phyloP scores from a whole-genome alignment of 495 filamentous ascomycete species.

The Articulospora tetracladia region DNA sequence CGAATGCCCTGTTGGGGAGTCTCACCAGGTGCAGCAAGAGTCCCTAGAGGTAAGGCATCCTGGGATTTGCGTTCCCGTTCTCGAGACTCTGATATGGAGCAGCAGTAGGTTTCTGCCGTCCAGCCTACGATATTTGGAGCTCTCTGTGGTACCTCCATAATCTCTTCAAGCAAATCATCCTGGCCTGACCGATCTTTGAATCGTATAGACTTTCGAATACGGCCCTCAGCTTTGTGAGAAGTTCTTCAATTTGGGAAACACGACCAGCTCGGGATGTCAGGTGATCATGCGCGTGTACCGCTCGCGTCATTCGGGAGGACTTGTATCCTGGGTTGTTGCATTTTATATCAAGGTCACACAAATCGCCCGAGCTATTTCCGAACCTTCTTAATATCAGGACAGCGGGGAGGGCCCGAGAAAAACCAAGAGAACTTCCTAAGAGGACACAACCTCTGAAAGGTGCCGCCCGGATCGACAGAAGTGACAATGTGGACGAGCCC shows the following conservation, averaged over 20 bases:
- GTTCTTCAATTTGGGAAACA: neutral
- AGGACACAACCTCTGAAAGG: no score
- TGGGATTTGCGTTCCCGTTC: slow-evolving; percentile 12
- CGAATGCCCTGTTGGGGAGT: neutral
- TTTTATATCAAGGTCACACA: no score
- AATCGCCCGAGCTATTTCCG: no score
- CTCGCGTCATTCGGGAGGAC: neutral
- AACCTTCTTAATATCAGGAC: no score
- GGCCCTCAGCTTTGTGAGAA: neutral
- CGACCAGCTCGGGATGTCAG: neutral
- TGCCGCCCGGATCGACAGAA: no score
- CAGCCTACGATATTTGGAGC: slow-evolving; percentile 38
- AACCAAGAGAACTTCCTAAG: no score
- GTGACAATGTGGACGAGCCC: no score
- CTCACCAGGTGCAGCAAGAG: neutral
- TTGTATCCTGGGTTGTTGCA: no score
- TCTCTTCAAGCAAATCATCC: neutral
- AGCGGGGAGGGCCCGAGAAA: no score
- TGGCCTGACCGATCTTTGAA: neutral
- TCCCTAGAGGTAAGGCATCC: neutral
- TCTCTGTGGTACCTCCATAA: slow-evolving; percentile 16
- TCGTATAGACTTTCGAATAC: no score
- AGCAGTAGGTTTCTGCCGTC: slow-evolving; percentile 32
- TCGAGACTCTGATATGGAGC: slow-evolving; percentile 23
- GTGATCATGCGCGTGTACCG: neutral